Evolutionary conservation across 352 stramenopile species (phyloP).

Genomic region (Aphanomyces euteiches): DNA sequence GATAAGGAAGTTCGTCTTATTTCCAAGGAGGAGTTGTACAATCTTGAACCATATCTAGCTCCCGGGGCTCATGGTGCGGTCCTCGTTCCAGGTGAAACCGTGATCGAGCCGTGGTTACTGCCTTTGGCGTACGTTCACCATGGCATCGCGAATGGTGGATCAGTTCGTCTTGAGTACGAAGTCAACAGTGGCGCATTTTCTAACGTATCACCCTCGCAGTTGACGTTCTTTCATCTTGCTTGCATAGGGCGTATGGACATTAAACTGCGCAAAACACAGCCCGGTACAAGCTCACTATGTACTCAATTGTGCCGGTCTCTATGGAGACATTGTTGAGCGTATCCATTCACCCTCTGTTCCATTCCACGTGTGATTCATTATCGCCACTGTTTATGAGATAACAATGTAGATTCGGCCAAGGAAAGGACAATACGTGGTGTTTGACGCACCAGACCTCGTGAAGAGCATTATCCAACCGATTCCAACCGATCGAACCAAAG

Average conservation of each 20-base stretch:
- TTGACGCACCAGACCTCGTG: constrained; percentile 28
- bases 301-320: constrained; percentile 51
- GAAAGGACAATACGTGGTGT: constrained; percentile 56
- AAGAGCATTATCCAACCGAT: constrained; percentile 50
- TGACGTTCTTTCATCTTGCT: too few relatives aligned
- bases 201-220: neutral
- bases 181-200: constrained; percentile 19
- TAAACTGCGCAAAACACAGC: constrained; percentile 30
- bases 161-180: constrained; percentile 34
- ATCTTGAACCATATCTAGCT: constrained; percentile 44
- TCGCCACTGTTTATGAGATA: neutral
- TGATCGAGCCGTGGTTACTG: constrained; percentile 63
- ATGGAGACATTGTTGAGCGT: constrained; percentile 42
- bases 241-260: neutral
- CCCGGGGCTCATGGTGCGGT: constrained; percentile 38
- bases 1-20: constrained; percentile 43
- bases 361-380: constrained; percentile 31
- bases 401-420: constrained; percentile 34
- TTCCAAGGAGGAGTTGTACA: constrained; percentile 32
- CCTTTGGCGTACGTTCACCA: constrained; percentile 47
- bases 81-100: constrained; percentile 56
- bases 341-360: constrained; percentile 6
- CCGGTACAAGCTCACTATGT: constrained; percentile 37
- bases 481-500: constrained; percentile 57
- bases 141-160: constrained; percentile 44